These are phyloP conservation scores for Hortiboletus flavorubellus DNA, from an alignment of 768 basidiomycete genomes.

Conservation along the genomic window DNA sequence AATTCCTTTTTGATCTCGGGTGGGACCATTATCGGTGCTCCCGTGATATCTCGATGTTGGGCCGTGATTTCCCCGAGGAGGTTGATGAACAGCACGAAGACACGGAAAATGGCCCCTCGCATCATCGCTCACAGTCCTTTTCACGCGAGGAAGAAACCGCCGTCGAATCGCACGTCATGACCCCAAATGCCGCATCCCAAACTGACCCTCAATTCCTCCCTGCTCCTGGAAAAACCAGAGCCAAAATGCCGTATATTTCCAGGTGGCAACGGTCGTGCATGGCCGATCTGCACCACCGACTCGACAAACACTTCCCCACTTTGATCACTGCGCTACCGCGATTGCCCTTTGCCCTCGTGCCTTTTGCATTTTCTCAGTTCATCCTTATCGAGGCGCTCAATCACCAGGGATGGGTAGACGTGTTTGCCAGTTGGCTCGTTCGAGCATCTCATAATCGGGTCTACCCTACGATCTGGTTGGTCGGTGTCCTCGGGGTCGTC, in stretches of 20 bases:
- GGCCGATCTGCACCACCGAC: neutral
- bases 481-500: conserved; percentile 68
- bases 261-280: neutral
- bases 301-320: conserved; percentile 59
- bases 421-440: conserved; percentile 70
- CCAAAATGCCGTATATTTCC: neutral
- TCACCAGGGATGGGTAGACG: conserved; percentile 81
- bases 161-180: neutral
- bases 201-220: neutral
- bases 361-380: conserved; percentile 94
- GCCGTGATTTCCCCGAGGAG: neutral
- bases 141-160: conserved; percentile 3
- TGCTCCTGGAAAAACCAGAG: neutral
- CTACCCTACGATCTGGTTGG: conserved; percentile 55
- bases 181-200: neutral
- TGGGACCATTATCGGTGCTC: conserved; percentile 53
- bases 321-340: conserved; percentile 60
- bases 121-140: neutral
- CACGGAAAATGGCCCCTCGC: neutral
- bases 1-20: conserved; percentile 63
- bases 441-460: conserved; percentile 41
- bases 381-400: conserved; percentile 85
- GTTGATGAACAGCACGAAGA: neutral
- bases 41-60: conserved; percentile 23
- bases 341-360: conserved; percentile 78